A percentile compares a stretch with the other conserved stretches of the same genome.
These are phyloP conservation scores for Tolypocladium album DNA, from an alignment of 2,329 filamentous ascomycete genomes.

Conservation along the genomic window DNA sequence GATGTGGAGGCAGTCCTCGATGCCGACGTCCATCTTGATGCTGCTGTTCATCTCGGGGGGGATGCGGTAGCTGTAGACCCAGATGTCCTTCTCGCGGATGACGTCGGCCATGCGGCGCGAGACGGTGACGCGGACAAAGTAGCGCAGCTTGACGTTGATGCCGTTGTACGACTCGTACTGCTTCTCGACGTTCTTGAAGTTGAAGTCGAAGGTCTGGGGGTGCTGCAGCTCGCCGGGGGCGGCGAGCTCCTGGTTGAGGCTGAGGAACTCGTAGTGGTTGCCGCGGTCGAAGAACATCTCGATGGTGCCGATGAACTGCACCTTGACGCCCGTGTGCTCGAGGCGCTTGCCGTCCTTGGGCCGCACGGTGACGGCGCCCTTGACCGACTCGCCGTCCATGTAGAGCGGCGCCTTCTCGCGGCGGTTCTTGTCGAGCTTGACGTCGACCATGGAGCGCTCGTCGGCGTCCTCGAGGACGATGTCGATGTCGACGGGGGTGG, in stretches of 20 bases:
- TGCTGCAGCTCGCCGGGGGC: constrained; percentile 96
- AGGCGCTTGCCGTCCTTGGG: constrained; percentile 97
- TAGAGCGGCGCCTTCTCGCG: constrained; percentile 95
- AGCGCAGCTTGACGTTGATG: constrained; percentile 98
- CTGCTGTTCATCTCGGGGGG: constrained; percentile 95
- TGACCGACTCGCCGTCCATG: constrained; percentile 96
- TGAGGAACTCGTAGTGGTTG: constrained; percentile 98
- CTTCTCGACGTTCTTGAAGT: constrained; percentile 99
- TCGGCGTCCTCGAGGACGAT: constrained; percentile 93
- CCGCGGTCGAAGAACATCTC: constrained; percentile 99
- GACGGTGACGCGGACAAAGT: constrained; percentile 95
- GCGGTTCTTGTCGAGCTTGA: constrained; percentile 96
- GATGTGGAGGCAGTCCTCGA: constrained; percentile 97
- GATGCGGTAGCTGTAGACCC: constrained; percentile 98
- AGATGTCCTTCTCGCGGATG: constrained; percentile 97
- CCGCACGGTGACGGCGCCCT: constrained; percentile 86
- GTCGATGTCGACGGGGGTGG: constrained; percentile 96
- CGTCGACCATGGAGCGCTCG: constrained; percentile 88
- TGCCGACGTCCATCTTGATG: constrained; percentile 99
- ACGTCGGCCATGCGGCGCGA: constrained; percentile 96
- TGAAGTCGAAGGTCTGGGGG: constrained; percentile 97
- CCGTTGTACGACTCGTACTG: constrained; percentile 99
- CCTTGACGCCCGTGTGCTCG: constrained; percentile 98
- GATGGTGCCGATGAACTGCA: constrained; percentile 98
- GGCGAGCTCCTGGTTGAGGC: constrained; percentile 90